phyloP scores from a whole-genome alignment of 225 moss, liverwort and hornwort species.

The Lunularia cruciata region DNA sequence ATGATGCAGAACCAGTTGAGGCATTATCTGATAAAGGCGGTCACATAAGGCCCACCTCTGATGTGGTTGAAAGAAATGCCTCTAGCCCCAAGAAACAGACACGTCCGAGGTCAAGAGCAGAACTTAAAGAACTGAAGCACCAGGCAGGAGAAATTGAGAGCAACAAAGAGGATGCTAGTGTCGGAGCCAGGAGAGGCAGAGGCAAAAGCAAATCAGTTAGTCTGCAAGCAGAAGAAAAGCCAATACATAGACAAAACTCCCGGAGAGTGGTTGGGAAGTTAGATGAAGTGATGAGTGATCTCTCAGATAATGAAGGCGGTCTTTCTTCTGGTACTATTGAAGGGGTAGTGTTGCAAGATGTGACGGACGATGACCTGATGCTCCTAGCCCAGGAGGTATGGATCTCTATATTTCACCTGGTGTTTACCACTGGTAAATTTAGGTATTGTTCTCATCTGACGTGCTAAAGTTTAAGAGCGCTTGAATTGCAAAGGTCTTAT shows the following conservation, averaged over 20 bases:
- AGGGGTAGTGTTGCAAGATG: not conserved
- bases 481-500: no score
- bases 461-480: no score
- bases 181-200: conserved; percentile 15
- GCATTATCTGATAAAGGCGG: not conserved
- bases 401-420: not conserved
- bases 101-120: conserved; percentile 1
- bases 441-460: no score
- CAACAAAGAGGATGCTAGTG: conserved; percentile 26
- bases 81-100: conserved; percentile 4
- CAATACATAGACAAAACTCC: conserved; percentile 16
- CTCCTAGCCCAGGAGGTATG: conserved; percentile 40
- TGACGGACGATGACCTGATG: conserved; percentile 37
- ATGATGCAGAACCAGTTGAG: conserved; percentile 23
- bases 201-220: conserved; percentile 8
- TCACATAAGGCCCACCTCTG: conserved; percentile 13
- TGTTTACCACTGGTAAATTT: not conserved
- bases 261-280: conserved; percentile 27
- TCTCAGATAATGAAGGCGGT: conserved; percentile 17
- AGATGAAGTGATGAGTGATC: conserved; percentile 29
- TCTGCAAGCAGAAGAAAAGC: not conserved
- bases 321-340: not conserved
- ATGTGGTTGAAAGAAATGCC: conserved; percentile 19
- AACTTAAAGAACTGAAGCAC: not conserved
- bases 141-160: conserved; percentile 28